Base-by-base conservation (phyloP, 1,284 basidiomycete genomes). In the Athelia sp. region DNA sequence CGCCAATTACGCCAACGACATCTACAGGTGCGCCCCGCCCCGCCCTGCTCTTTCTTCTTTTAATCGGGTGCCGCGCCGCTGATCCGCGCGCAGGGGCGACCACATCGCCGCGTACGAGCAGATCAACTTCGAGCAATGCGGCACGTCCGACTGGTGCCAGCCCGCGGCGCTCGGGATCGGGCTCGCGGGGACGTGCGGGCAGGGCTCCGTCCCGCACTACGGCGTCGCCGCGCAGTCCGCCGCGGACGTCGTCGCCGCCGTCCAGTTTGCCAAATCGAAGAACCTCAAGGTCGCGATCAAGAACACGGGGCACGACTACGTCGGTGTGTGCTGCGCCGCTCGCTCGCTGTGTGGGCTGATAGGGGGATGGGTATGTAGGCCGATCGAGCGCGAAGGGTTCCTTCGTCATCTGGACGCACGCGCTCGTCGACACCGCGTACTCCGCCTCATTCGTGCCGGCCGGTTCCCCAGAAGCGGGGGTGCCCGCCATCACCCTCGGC, bases 281-380 rank as follows among this genome's bases (percentile, higher is more conserved):
- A 69, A 71, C 52, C 57, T 78, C 18, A 68, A 68, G 3, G 50
- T 76, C 1, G 71, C 71, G 1, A 61, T 78, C n/a, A 79, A 77
- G 58, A 74, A 73, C 49, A 76, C 74, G 1, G 74, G 74, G 66
- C 70, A 52, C 44, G 63, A 52, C 54, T 66, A 58, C 32, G 58
- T 70, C 11, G 11, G n/a, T 11, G 11, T 34, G 11, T 11, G n/a
- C n/a, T 34, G 11, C n/a, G n/a, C 32, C 11, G n/a, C 32, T 34
- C n/a, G 11, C 11, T n/a, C 32, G 11, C 11, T n/a, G n/a, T 34
- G n/a, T n/a, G n/a, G 11, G 11, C n/a, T n/a, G n/a, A 11, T 11
- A 11, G n/a, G n/a, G n/a, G n/a, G n/a, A n/a, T n/a, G 11, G 11
- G 11, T 11, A n/a, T 11, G n/a, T n/a, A n/a, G 72, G 72, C 8